phyloP scores from a whole-genome alignment of 2,329 filamentous ascomycete genomes.

The Fusarium brevicatenulatum region DNA sequence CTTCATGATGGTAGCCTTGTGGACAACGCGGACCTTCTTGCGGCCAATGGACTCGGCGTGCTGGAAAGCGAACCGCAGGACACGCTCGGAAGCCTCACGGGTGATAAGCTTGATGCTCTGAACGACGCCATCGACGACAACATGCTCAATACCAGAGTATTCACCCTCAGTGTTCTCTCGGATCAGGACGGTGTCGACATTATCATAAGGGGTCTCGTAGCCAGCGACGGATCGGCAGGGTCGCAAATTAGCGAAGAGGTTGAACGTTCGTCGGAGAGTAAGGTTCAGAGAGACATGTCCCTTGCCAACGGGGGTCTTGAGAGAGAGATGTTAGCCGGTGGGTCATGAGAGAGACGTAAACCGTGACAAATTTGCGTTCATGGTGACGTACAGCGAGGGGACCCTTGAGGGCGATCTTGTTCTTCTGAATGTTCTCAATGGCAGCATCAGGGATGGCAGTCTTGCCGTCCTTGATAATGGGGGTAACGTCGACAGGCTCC shows the following conservation, averaged over 20 bases:
- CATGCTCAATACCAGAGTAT: conserved; percentile 99
- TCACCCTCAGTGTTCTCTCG: conserved; percentile 99
- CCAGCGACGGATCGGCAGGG: conserved; percentile 97
- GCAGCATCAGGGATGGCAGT: conserved; percentile 93
- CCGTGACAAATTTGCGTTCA: conserved; percentile 16
- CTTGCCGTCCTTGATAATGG: conserved; percentile 92
- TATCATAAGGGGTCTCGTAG: conserved; percentile 98
- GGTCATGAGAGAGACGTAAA: neutral
- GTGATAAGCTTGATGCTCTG: conserved; percentile 99
- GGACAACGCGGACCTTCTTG: conserved; percentile 96
- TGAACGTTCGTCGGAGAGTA: conserved; percentile 98
- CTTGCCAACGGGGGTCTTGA: conserved; percentile 92
- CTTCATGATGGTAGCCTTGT: conserved; percentile 99
- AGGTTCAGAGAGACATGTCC: conserved; percentile 99
- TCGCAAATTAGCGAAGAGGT: conserved; percentile 99
- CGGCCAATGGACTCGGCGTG: conserved; percentile 93
- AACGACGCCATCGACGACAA: conserved; percentile 96
- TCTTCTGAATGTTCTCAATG: conserved; percentile 92
- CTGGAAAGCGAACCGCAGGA: conserved; percentile 97
- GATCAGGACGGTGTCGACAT: conserved; percentile 96
- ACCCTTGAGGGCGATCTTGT: conserved; percentile 98
- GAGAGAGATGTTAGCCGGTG: conserved; percentile 25
- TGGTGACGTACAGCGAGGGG: conserved; percentile 81
- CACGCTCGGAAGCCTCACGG: conserved; percentile 90
- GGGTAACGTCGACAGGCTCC: conserved; percentile 97